Evolutionary conservation across 345 rosid species (phyloP).

Genomic region (Ailanthus altissimus): DNA sequence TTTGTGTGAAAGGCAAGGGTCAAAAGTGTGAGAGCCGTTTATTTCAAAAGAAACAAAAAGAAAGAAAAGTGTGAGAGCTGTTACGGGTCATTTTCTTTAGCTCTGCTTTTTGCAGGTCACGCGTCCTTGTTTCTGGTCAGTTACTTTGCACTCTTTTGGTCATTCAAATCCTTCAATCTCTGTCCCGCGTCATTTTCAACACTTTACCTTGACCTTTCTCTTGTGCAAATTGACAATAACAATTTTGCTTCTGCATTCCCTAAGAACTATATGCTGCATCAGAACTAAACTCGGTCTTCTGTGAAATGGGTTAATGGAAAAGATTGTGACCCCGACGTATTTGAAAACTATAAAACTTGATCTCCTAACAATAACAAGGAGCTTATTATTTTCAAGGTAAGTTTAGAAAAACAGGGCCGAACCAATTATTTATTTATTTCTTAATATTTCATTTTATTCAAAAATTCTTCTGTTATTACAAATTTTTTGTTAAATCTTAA

Average conservation of each 20-base stretch:
- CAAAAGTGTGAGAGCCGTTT: slow-evolving; percentile 13
- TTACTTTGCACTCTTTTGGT: background rate
- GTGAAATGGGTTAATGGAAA: background rate
- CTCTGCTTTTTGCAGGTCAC: slow-evolving; percentile 24
- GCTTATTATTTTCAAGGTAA: too few relatives aligned
- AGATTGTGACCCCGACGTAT: background rate
- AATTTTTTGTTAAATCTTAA: too few relatives aligned
- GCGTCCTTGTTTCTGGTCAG: slow-evolving; percentile 1
- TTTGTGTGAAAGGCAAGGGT: background rate
- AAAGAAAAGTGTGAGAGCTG: slow-evolving; percentile 12
- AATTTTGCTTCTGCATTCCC: background rate
- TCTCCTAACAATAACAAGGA: background rate
- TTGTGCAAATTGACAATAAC: background rate
- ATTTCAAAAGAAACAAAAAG: too few relatives aligned
- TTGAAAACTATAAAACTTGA: background rate
- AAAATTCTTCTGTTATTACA: too few relatives aligned
- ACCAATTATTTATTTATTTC: too few relatives aligned
- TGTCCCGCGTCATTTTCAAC: background rate
- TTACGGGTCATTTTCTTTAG: slow-evolving; percentile 27
- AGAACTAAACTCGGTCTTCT: background rate
- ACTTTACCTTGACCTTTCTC: background rate
- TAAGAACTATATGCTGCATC: background rate
- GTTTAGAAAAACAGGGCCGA: too few relatives aligned
- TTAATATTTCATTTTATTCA: too few relatives aligned
- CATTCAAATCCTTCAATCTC: background rate